Base-by-base conservation (phyloP, 1,139 yeast species). In the Pichia inconspicua region DNA sequence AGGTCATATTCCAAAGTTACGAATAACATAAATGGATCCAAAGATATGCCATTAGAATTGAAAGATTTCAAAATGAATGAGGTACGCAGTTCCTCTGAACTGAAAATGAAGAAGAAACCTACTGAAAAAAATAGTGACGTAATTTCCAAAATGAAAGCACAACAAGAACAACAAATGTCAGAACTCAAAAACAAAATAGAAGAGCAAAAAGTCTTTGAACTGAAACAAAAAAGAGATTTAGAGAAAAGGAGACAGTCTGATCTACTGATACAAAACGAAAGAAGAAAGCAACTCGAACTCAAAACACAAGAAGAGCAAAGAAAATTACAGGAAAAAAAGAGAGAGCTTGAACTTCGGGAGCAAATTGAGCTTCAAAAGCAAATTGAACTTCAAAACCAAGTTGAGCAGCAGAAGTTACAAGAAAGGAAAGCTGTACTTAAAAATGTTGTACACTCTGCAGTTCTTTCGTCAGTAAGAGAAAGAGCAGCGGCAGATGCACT, bases 1-100 rank as follows among this genome's bases (percentile, higher is more conserved):
- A 48, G 52, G 43, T 8, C 46, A 4, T 47, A 28, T 41, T 30
- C 53, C 2, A 43, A 38, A 4, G 22, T 38, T 9, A 17, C 37
- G 2, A 34, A 17, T 34, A 36, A 14, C 15, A 22, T 28, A 43
- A n/a, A 19, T 8, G 10, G 10, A 3, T 27, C 15, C 32, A 15
- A 41, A 27, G 25, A 31, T 34, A 34, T 34, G 10, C 37, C 37
- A 34, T 2, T 9, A 15, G 14, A 8, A 3, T 7, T 34, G 37
- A n/a, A 34, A 34, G 37, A 34, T 3, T 34, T 34, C 5, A 34
- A 34, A 11, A 8, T 34, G 3, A 15, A 34, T 7, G 1, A 34
- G 17, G 7, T 22, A 15, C 37, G 6, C 7, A 15, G 11, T 9
- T 34, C 37, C 7, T 8, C 37, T 15, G 11, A 14, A 12, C 5